Evolutionary conservation across 257 asterid genomes (phyloP), one percentile per base, ranked within the genome.

Genomic region (Leptodermis oblonga): DNA sequence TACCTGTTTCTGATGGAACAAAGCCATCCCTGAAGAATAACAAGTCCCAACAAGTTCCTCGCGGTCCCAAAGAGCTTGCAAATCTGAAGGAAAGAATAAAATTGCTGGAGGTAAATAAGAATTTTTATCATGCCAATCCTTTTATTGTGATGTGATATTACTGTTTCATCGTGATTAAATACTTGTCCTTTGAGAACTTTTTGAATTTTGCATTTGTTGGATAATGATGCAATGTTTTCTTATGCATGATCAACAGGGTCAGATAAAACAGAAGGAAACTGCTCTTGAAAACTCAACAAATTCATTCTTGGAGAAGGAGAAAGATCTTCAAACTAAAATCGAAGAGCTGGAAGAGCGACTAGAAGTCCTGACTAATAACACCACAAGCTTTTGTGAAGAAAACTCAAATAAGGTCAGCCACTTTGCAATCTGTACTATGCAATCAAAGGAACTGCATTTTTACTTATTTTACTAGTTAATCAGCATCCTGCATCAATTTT

Each of bases 271-370:
- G 73, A 94, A 84, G 80, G 98, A 89, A 78, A 76, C 72, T 60
- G 84, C 89, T 59, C 88, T 94, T 58, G 95, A 92, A 68, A 69
- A 74, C 39, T 87, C 95, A 33, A 80, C 83, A 56, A 83, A 77
- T 62, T 72, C 88, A 48, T 94, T 85, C 82, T 67, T 84, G 49
- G 94, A 86, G 82, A 88, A 81, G 83, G 99, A 91, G 82, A 84
- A 77, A 61, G 90, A 85, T 68, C 94, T 91, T 77, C 89, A 70
- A 31, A 69, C 56, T 69, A 83, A 88, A 80, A 86, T 94, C 48
- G 86, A 85, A 71, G 96, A 86, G 81, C 73, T 89, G 15, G 93
- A 86, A 72, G 76, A 43, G 60, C 82, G 86, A 78, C 46, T 92
- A 65, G 88, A 85, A 74, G 76, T 45, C 64, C 87, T 85, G 78